phyloP scores from a whole-genome alignment of 1,284 basidiomycete genomes.

The Heterobasidion occidentale region DNA sequence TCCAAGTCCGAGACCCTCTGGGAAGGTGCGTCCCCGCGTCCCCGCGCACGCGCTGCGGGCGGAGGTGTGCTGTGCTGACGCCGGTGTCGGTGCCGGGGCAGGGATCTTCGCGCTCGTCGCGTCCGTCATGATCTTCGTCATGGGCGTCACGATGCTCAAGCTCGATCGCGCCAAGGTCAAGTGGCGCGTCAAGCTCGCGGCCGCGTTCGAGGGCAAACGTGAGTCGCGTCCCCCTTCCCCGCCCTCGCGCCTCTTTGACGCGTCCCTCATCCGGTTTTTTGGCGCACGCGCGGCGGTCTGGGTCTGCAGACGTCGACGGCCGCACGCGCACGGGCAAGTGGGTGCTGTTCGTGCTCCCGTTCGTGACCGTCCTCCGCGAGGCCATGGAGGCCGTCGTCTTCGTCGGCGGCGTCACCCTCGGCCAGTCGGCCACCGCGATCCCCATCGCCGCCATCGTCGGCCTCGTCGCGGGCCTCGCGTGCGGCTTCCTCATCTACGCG shows the following conservation, averaged over 20 bases:
- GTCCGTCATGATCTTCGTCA: constrained; percentile 61
- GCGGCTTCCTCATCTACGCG: constrained; percentile 66
- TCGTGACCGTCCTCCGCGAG: constrained; percentile 88
- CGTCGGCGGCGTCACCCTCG: constrained; percentile 87
- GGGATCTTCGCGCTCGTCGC: constrained; percentile 82
- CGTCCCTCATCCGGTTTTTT: too few species aligned
- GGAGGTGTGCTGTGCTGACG: neutral
- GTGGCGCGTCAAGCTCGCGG: constrained; percentile 84
- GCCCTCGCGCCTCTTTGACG: too few species aligned
- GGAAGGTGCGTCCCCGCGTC: constrained; percentile 38
- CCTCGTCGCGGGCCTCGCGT: constrained; percentile 63
- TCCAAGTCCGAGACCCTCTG: constrained; percentile 67
- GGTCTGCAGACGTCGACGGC: constrained; percentile 29
- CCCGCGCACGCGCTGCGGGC: constrained; percentile 24
- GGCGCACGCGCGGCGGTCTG: neutral
- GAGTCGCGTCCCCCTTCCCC: constrained; percentile 10
- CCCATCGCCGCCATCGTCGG: constrained; percentile 86
- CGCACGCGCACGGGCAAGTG: constrained; percentile 59
- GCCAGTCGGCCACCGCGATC: constrained; percentile 73
- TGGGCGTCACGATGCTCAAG: constrained; percentile 41
- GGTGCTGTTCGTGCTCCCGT: constrained; percentile 81
- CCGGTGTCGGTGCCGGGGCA: constrained; percentile 12
- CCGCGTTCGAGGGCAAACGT: constrained; percentile 64
- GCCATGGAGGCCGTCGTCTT: constrained; percentile 92
- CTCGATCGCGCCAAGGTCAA: constrained; percentile 71